Evolutionary conservation across 2,329 filamentous ascomycete genomes (phyloP).

Genomic region (Cladosporium sp.): DNA sequence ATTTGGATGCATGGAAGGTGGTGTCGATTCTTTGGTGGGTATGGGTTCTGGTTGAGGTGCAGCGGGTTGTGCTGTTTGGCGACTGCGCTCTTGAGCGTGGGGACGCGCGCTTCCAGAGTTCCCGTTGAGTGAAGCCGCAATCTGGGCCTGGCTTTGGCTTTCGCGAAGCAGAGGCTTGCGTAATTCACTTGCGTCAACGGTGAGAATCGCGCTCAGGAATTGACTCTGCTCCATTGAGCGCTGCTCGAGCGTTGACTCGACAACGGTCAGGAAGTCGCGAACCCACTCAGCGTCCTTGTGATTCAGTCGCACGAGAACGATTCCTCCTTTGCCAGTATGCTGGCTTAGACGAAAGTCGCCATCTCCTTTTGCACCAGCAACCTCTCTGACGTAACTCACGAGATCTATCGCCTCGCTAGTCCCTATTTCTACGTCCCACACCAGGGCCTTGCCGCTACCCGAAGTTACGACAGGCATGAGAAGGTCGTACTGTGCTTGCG

Average conservation of each 20-base stretch:
- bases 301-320: constrained; percentile 75
- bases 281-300: constrained; percentile 48
- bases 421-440: constrained; percentile 61
- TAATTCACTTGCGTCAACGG: constrained; percentile 72
- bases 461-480: constrained; percentile 73
- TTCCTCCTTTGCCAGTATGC: constrained; percentile 49
- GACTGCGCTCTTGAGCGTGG: not conserved
- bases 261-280: constrained; percentile 32
- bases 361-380: constrained; percentile 71
- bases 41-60: not conserved
- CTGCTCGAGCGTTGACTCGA: constrained; percentile 74
- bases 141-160: constrained; percentile 20
- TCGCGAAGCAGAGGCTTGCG: constrained; percentile 64
- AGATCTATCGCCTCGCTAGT: constrained; percentile 69
- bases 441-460: constrained; percentile 78
- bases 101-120: not conserved
- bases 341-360: constrained; percentile 32
- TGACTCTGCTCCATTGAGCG: constrained; percentile 85
- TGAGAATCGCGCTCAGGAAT: constrained; percentile 85
- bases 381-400: constrained; percentile 70
- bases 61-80: not conserved
- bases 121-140: constrained; percentile 6
- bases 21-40: not conserved
- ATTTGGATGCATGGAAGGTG: not conserved
- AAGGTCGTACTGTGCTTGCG: constrained; percentile 71